These are phyloP conservation scores for Rhodamnia argentea DNA, from an alignment of 345 rosid genomes.

Conservation along the genomic window DNA sequence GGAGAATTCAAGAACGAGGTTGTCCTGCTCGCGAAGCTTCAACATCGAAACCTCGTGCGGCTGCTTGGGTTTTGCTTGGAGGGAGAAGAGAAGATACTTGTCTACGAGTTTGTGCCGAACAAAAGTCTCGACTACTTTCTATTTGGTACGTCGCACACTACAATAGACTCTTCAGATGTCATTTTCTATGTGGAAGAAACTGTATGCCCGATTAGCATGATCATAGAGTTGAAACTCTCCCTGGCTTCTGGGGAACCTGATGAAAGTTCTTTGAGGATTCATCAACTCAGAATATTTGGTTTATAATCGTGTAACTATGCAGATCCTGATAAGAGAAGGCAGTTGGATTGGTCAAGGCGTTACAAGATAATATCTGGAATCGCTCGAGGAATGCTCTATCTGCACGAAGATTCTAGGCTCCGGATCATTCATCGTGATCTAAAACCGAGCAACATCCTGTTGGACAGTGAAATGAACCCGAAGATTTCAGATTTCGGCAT, in stretches of 20 bases:
- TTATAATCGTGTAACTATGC: not conserved
- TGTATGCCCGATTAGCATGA: not conserved
- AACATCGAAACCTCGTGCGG: constrained; percentile 41
- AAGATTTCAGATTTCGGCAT: constrained; percentile 23
- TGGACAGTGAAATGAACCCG: constrained; percentile 9
- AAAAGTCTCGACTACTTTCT: constrained; percentile 31
- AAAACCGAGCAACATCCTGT: constrained; percentile 16
- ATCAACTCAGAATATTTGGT: not conserved
- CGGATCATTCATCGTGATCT: constrained; percentile 17
- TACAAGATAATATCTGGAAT: constrained; percentile 9
- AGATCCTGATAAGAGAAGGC: not conserved
- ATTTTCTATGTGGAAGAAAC: not conserved
- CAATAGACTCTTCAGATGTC: not conserved
- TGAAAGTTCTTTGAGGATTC: not conserved
- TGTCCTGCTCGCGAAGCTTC: constrained; percentile 27
- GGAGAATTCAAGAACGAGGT: constrained; percentile 36
- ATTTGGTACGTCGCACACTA: not conserved
- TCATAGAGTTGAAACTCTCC: not conserved
- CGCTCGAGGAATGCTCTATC: constrained; percentile 14
- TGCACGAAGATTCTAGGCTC: constrained; percentile 12
- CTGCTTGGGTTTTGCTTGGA: constrained; percentile 34
- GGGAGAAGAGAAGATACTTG: constrained; percentile 33
- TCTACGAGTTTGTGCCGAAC: constrained; percentile 40
- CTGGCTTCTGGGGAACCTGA: constrained; percentile 1
- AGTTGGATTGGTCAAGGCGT: constrained; percentile 9